Evolutionary conservation across 2,329 filamentous ascomycete species (phyloP).

Genomic region (Pseudocercospora pini-densiflorae): DNA sequence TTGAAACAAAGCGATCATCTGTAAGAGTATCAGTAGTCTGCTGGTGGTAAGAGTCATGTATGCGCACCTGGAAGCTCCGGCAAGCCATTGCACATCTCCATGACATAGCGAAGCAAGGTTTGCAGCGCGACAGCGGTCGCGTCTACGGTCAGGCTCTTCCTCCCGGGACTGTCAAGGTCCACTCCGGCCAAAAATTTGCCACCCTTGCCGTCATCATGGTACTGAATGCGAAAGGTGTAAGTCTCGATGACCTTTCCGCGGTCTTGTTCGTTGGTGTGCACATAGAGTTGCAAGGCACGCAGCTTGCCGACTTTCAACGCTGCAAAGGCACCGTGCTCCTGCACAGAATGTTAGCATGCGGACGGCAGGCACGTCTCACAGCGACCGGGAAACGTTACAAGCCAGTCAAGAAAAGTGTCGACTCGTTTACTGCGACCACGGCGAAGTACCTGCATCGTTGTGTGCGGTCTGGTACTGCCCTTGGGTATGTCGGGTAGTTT

Average conservation of each 20-base stretch:
- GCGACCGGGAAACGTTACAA: conserved; percentile 41
- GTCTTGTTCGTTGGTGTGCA: conserved; percentile 46
- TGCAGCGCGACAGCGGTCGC: conserved; percentile 50
- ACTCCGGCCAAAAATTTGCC: conserved; percentile 28
- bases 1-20: conserved; percentile 48
- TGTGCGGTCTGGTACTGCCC: conserved; percentile 17
- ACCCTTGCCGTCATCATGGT: conserved; percentile 31
- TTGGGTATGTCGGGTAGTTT: conserved; percentile 16
- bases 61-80: conserved; percentile 49
- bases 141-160: conserved; percentile 42
- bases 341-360: conserved; percentile 31
- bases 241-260: conserved; percentile 49
- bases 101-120: conserved; percentile 48
- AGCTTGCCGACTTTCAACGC: conserved; percentile 50
- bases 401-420: conserved; percentile 52
- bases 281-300: conserved; percentile 52
- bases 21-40: conserved; percentile 5
- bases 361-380: not conserved
- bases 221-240: conserved; percentile 56
- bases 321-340: conserved; percentile 56
- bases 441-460: conserved; percentile 45
- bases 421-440: conserved; percentile 46
- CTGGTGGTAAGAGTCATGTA: not conserved
- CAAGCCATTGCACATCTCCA: conserved; percentile 44
- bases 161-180: conserved; percentile 38